Base-by-base conservation (phyloP, 2,329 filamentous ascomycete genomes). In the Colletotrichum sojae region DNA sequence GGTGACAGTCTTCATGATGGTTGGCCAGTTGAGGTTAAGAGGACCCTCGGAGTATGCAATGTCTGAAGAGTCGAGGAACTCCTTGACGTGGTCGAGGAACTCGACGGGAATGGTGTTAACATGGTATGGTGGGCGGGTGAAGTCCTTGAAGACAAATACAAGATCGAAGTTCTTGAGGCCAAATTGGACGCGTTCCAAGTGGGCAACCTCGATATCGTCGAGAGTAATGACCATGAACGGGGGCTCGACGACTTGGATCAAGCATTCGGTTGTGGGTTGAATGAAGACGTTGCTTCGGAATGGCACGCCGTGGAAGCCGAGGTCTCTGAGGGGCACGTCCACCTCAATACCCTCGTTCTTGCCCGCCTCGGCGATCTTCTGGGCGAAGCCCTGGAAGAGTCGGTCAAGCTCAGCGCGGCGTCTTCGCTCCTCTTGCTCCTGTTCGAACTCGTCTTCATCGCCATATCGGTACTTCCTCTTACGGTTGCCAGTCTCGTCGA, bases 91-190 rank as follows among this genome's bases (percentile, higher is more conserved):
- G 74, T 99, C 96, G 4, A 99, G 87, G 3, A 92, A 94, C 78
- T 99, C 96, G 25, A 99, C 94, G 0, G 96, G 97, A 72, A 99
- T 98, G 6, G 96, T 99, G 83, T 99, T 99, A 85, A 99, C 92
- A 80, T 99, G 96, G 65, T 92, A 92, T 1, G 95, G 95, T 3
- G 94, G 82, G n/a, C 95, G 90, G 62, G 92, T 90, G 81, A 97
- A 98, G 83, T 99, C 96, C 77, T 98, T 98, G 86, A 97, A 98
- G 45, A 99, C 93, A 77, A 98, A 95, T 20, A 99, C 96, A 80
- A 99, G 90, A 82, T 99, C 96, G 80, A 99, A 99, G 82, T 99
- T 99, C 86, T 98, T 98, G 71, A 99, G 87, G 40, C 96, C 97
- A 76, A 99, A 99, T 82, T 95, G 87, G 18, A 99, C 96, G 84